Percentiles rank a stretch among this genome's conserved stretches.
phyloP scores from a whole-genome alignment of 352 stramenopile species.

The Globisporangium echinulatum region DNA sequence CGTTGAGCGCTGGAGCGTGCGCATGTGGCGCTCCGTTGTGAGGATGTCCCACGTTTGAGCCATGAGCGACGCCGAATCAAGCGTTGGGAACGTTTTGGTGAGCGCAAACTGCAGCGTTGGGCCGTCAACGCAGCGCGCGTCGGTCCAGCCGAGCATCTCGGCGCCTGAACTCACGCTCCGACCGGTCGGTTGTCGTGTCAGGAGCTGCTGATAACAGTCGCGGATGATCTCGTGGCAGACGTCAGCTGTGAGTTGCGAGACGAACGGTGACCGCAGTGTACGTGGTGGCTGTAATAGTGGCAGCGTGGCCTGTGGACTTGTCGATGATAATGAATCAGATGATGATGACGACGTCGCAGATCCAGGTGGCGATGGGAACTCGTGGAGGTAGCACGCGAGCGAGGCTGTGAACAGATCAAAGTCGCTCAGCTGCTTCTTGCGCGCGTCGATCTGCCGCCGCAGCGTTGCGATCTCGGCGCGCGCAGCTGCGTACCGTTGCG shows the following conservation, averaged over 20 bases:
- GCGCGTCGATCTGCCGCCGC: constrained; percentile 7
- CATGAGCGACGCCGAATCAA: constrained; percentile 8
- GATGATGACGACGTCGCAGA: neutral
- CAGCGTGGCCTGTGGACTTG: neutral
- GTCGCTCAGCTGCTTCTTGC: constrained; percentile 12
- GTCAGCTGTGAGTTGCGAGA: constrained; percentile 2
- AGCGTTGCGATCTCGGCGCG: constrained; percentile 8
- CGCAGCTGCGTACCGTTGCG: constrained; percentile 3
- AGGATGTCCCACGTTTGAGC: constrained; percentile 14
- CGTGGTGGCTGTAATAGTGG: neutral
- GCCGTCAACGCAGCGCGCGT: constrained; percentile 13
- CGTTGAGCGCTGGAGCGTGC: constrained; percentile 9
- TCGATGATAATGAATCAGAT: neutral
- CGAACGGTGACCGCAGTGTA: neutral
- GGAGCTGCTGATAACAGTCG: constrained; percentile 7
- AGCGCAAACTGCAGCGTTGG: constrained; percentile 13
- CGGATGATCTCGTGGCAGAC: constrained; percentile 15
- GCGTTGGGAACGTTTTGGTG: constrained; percentile 6
- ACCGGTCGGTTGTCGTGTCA: constrained; percentile 3
- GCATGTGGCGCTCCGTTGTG: constrained; percentile 7
- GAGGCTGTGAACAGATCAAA: constrained; percentile 12
- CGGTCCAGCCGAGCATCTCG: constrained; percentile 13
- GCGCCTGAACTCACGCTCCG: constrained; percentile 7
- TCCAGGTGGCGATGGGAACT: constrained; percentile 1
- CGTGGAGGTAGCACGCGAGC: constrained; percentile 11